Base-by-base conservation (phyloP, 192 early-diverging fungal genomes). In the Backusella morwellensis region DNA sequence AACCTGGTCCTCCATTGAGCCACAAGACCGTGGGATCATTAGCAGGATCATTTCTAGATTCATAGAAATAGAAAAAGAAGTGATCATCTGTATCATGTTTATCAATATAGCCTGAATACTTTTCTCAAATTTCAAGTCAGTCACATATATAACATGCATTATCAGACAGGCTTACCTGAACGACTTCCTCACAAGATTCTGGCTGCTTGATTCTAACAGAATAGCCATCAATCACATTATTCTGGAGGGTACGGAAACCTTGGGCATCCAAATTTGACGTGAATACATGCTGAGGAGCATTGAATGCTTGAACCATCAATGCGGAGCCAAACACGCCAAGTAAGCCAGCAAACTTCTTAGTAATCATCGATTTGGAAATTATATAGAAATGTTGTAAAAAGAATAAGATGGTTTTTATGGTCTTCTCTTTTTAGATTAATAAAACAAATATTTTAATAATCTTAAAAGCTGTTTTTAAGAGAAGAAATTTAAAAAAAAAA, bases 21-120 rank as follows among this genome's bases (percentile, higher is more conserved):
- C 92, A 93, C 67, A 95, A 83, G 3, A 93, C 79, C 35, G 91
- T 80, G 0, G 97, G 97, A 72, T 96, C 96, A 23, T 81, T 86
- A 78, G 83, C 78, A n/a, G 92, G 91, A 68, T 88, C 84, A 75
- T 87, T 87, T 75, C 95, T 93, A 8, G 95, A 93, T 82, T 97
- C 97, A 85, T 98, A 99, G 89, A 99, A 98, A 94, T 93, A 96
- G 85, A 95, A 96, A 88, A 95, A 96, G 78, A 95, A 96, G 82
- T 96, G 93, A 68, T 92, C 88, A 72, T 91, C 90, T 12, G 77
- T 79, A 44, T 85, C 90, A 1, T 85, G 84, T 41, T 78, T 84
- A 80, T 93, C 92, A 63, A 95, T 84, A 78, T 95, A 93, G 35
- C 92, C 93, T 71, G 91, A 92, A 83, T 93, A 93, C 90, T 89